A percentile compares a stretch with the other conserved stretches of the same genome.
These are phyloP conservation scores for Leptographium galeiforme DNA, from an alignment of 2,329 filamentous ascomycete species.

Conservation along the genomic window DNA sequence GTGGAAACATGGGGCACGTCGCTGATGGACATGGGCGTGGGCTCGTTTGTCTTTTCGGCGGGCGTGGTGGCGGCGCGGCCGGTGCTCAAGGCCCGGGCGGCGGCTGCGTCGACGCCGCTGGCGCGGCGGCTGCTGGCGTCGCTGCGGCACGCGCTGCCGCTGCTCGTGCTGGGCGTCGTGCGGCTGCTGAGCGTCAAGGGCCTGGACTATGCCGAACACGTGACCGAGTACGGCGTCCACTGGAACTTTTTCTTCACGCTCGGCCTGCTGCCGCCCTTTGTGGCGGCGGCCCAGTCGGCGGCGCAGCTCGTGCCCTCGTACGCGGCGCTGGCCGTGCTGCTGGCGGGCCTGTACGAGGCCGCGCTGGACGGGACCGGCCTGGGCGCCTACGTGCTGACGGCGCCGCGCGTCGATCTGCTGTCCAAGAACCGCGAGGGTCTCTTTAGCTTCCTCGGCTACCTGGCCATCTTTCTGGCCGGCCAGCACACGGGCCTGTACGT, in stretches of 20 bases:
- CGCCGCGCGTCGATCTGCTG: constrained; percentile 63
- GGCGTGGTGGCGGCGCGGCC: constrained; percentile 81
- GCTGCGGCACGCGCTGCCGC: constrained; percentile 67
- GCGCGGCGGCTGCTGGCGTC: constrained; percentile 48
- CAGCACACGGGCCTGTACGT: constrained; percentile 72
- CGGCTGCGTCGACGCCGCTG: constrained; percentile 26
- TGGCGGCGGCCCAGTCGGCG: constrained; percentile 66
- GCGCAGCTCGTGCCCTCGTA: constrained; percentile 63
- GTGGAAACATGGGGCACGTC: constrained; percentile 99
- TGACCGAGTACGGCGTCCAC: constrained; percentile 93
- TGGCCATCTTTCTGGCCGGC: constrained; percentile 86
- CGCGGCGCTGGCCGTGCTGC: constrained; percentile 55
- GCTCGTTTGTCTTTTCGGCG: constrained; percentile 91
- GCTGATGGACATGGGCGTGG: constrained; percentile 96
- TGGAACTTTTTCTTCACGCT: constrained; percentile 99
- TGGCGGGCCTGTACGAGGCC: constrained; percentile 60
- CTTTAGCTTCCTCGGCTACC: constrained; percentile 88
- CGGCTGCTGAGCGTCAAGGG: constrained; percentile 84
- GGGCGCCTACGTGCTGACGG: constrained; percentile 70
- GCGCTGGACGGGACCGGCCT: constrained; percentile 64
- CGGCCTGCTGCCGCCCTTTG: constrained; percentile 74
- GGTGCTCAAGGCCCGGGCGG: constrained; percentile 52
- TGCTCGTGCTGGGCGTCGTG: constrained; percentile 66
- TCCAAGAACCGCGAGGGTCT: constrained; percentile 90
- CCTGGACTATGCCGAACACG: constrained; percentile 91